Evolutionary conservation across 2,329 filamentous ascomycete genomes (phyloP).

Genomic region (Pestalotiopsis fici): DNA sequence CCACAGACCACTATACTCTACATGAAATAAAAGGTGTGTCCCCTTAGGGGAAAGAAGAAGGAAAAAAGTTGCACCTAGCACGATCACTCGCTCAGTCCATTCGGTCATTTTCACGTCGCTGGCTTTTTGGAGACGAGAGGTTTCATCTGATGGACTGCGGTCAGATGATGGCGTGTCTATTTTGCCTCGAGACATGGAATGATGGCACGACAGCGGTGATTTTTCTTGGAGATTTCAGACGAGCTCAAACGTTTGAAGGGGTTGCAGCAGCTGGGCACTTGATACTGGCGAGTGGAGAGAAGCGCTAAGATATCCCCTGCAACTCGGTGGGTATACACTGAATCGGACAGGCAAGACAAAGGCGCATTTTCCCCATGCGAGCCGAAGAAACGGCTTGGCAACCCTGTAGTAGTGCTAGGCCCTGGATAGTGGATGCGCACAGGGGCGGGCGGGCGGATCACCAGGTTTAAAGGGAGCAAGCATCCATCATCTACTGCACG

Average conservation of each 20-base stretch:
- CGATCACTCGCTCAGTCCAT: no score
- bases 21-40: no score
- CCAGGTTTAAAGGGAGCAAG: background rate
- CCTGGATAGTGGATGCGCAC: slow-evolving; percentile 1
- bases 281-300: slow-evolving; percentile 5
- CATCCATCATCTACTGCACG: background rate
- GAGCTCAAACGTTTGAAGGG: slow-evolving; percentile 8
- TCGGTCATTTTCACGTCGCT: no score
- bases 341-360: background rate
- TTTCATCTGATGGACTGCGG: slow-evolving; percentile 7
- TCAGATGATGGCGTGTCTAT: slow-evolving; percentile 6
- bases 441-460: slow-evolving; percentile 3
- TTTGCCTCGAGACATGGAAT: slow-evolving; percentile 6
- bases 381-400: slow-evolving; percentile 14
- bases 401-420: background rate
- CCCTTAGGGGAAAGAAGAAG: no score
- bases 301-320: background rate
- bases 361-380: slow-evolving; percentile 8
- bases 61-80: no score
- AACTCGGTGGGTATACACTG: background rate
- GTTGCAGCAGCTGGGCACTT: background rate
- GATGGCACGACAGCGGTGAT: slow-evolving; percentile 3
- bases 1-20: no score
- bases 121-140: background rate
- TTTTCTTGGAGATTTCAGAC: background rate